Evolutionary conservation across 495 filamentous ascomycete genomes (phyloP).

Genomic region (Coniosporium apollinis): DNA sequence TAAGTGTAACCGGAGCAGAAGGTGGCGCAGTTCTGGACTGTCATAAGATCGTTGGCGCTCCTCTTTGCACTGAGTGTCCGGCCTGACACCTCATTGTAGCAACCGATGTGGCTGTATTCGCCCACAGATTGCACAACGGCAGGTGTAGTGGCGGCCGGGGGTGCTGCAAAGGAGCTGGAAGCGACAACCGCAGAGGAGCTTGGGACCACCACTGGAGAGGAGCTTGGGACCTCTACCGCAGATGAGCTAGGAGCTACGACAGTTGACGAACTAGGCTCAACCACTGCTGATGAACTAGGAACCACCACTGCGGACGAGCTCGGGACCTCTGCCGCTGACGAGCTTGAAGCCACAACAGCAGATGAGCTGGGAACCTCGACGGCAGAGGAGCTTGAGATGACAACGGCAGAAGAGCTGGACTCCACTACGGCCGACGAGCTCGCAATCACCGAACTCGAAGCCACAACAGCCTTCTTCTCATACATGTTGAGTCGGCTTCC

Average conservation of each 20-base stretch:
- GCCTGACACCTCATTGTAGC: conserved; percentile 6
- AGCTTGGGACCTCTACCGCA: not conserved
- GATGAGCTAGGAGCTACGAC: not conserved
- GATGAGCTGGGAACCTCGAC: not conserved
- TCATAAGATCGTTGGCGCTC: conserved; percentile 6
- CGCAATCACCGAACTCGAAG: not conserved
- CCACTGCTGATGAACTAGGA: not conserved
- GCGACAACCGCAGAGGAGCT: not conserved
- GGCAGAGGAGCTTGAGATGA: not conserved
- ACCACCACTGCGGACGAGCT: not conserved
- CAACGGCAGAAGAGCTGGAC: not conserved
- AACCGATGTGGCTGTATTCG: conserved; percentile 3
- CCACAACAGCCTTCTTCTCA: not conserved
- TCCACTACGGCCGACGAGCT: not conserved
- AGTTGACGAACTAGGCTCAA: not conserved
- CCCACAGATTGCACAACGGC: conserved; percentile 2
- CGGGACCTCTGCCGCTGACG: not conserved
- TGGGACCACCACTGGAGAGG: not conserved
- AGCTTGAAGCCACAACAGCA: not conserved
- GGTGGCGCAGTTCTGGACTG: conserved; percentile 8
- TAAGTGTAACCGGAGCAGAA: conserved; percentile 14
- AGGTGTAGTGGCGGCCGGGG: conserved; percentile 4
- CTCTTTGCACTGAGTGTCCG: conserved; percentile 7
- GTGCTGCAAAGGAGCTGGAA: not conserved
- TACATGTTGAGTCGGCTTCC: conserved; percentile 9